Conservation (phyloP, 2,329 filamentous ascomycete genomes). For the Fusarium devonianum region DNA sequence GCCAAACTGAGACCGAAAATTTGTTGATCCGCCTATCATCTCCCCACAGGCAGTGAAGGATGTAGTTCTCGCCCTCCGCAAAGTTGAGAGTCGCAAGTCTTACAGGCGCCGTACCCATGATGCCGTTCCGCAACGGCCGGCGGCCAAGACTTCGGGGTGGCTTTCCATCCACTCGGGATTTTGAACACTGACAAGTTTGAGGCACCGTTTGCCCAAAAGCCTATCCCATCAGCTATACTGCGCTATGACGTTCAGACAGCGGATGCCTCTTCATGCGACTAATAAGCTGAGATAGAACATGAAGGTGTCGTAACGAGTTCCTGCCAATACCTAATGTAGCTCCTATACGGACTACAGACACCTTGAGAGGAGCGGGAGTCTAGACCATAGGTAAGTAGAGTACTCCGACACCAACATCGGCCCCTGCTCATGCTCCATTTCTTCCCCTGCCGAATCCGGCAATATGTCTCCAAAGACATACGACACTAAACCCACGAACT, state of each 20-base stretch:
- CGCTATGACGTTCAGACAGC: conserved; percentile 6
- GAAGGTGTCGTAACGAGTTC: too few species aligned
- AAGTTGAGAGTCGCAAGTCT: too few species aligned
- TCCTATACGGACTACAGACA: too few species aligned
- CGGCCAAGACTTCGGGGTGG: conserved; percentile 29
- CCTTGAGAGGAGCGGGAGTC: conserved; percentile 21
- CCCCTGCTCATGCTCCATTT: conserved; percentile 22
- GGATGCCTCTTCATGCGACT: too few species aligned
- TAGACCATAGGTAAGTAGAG: conserved; percentile 35
- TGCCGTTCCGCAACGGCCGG: conserved; percentile 26
- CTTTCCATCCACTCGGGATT: conserved; percentile 26
- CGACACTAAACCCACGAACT: conserved; percentile 28
- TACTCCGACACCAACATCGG: conserved; percentile 30
- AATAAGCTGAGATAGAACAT: too few species aligned
- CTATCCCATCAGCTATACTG: conserved; percentile 1
- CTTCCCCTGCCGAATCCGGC: conserved; percentile 27
- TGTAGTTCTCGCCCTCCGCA: too few species aligned
- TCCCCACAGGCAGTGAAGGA: too few species aligned
- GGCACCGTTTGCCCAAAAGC: conserved; percentile 1
- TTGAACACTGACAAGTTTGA: conserved; percentile 13
- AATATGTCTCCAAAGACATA: conserved; percentile 25
- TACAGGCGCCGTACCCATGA: too few species aligned
- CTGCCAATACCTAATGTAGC: too few species aligned
- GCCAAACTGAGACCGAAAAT: too few species aligned
- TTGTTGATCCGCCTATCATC: too few species aligned